A percentile compares a stretch with the other conserved stretches of the same genome.
Conservation (phyloP, 257 asterid genomes). For the Solanum pinnatisectum region DNA sequence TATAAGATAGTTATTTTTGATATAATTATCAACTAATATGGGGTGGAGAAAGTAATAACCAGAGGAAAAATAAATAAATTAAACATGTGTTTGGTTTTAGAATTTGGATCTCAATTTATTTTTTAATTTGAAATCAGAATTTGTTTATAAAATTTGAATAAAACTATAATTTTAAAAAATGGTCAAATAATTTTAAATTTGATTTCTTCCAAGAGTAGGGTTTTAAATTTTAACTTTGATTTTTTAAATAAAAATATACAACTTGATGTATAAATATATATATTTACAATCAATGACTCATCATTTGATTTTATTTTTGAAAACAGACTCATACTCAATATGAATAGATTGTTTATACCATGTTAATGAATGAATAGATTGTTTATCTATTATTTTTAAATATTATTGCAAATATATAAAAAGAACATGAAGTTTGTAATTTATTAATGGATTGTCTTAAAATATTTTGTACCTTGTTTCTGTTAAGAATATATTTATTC, state of each 20-base stretch:
- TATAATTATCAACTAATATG: no score
- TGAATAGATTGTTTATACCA: not conserved
- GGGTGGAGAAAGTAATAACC: not conserved
- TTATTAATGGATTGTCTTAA: not conserved
- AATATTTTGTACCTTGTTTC: no score
- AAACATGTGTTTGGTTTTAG: not conserved
- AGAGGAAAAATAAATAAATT: not conserved
- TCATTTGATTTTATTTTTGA: no score
- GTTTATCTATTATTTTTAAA: not conserved
- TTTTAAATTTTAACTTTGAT: fast-evolving
- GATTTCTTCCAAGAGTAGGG: not conserved
- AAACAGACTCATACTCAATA: not conserved
- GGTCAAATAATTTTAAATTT: no score
- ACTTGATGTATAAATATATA: not conserved
- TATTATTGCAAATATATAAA: no score
- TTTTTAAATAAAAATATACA: not conserved
- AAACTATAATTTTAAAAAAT: not conserved
- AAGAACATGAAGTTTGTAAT: not conserved
- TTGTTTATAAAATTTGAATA: not conserved
- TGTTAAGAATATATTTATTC: no score
- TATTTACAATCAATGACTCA: not conserved
- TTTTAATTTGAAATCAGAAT: not conserved
- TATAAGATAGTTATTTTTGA: no score
- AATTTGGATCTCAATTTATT: not conserved
- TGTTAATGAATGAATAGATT: not conserved